Evolutionary conservation across 306 rosid genomes (phyloP), one percentile per base, ranked within the genome.

Genomic region (Gastrolobium villosum): DNA sequence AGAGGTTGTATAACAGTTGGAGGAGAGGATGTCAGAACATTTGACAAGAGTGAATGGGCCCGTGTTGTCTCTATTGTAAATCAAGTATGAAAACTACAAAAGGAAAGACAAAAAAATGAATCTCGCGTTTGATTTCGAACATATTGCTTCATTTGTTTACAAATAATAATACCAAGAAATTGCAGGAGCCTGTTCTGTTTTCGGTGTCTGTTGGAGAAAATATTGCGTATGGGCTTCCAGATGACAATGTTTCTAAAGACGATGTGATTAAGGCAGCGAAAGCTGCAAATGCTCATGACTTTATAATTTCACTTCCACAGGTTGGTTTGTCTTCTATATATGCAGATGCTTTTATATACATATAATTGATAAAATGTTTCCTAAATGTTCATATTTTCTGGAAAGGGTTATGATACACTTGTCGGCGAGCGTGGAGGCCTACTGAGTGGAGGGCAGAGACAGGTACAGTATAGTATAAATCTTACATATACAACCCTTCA

Each of bases 381-480:
- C 59, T 70, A 34, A 73, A 48, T 57, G 15, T 64, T 54, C 62
- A 10, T 80, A 31, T 61, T 60, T 73, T 40, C 34, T 71, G 44
- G 26, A 20, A 70, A 92, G 99, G 97, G 99, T 54, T 95, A 95
- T 63, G 98, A 91, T 82, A 92, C 99, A 39, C 95, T 81, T 20
- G 99, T 95, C 6, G 99, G 97, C 69, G 99, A 95, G 77, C 99
- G 97, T 39, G 99, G 99, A 74, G 98, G 98, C 81, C 84, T 95
- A 41, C 87, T 95, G 31, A 95, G 98, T 7, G 98, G 97, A 26
- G 97, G 99, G 76, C 99, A 95, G 89, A 88, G 98, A 31, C 97
- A 95, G 99, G 97, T 95, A 86, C 11, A 74, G 11, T 61, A 11
- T 64, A 72, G 57, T 40, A 40, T 20, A 20, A 20, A 20, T 1